A percentile compares a stretch with the other conserved stretches of the same genome.
These are phyloP conservation scores for Leishmania lainsoni DNA, from an alignment of 208 protist genomes.

Conservation along the genomic window DNA sequence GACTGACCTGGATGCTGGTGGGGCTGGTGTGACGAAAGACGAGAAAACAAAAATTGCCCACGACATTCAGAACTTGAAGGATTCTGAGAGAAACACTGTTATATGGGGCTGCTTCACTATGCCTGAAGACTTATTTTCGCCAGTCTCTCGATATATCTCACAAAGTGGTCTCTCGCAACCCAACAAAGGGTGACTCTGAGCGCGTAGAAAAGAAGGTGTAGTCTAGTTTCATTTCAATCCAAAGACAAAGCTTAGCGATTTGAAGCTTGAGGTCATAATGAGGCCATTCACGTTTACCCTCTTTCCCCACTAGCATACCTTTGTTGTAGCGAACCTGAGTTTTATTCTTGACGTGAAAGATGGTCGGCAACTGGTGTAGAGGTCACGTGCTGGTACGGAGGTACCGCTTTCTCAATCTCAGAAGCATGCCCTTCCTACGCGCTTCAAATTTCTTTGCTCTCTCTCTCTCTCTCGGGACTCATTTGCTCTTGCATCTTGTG, in stretches of 20 bases:
- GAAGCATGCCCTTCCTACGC: background rate
- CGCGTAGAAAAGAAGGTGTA: background rate
- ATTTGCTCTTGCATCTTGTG: background rate
- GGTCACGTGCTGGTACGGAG: background rate
- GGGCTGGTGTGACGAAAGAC: background rate
- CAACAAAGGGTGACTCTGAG: background rate
- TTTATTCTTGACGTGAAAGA: background rate
- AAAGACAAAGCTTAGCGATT: too few species aligned
- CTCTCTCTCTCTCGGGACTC: background rate
- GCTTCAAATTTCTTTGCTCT: background rate
- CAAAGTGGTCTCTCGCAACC: background rate
- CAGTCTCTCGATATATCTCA: background rate
- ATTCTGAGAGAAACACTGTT: background rate
- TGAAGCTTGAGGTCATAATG: background rate
- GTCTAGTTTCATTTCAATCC: background rate
- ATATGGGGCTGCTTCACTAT: too few species aligned
- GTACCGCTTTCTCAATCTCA: background rate
- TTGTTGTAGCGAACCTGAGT: background rate
- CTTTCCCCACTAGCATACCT: background rate
- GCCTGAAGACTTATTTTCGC: background rate
- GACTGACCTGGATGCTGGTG: background rate
- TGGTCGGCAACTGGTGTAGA: too few species aligned
- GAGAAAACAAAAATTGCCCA: background rate
- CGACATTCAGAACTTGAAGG: background rate
- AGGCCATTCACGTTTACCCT: background rate